Evolutionary conservation across 805 yeast species (phyloP).

Genomic region (Teunomyces barrocoloradensis): DNA sequence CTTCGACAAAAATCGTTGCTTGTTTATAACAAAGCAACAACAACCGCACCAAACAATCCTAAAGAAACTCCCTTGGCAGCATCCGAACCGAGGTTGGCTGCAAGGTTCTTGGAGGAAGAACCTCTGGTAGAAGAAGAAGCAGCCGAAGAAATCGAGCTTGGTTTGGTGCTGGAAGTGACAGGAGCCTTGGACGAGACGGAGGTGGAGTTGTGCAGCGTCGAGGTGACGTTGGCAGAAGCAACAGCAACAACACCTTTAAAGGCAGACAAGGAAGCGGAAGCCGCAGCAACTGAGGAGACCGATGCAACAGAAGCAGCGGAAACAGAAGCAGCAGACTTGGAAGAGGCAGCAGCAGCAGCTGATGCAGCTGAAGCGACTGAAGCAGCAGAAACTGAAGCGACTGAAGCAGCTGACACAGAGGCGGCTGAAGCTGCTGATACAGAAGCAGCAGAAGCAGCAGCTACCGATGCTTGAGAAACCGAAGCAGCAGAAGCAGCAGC

Average conservation of each 20-base stretch:
- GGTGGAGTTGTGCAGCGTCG: slow-evolving; percentile 10
- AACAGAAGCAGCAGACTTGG: slow-evolving; percentile 10
- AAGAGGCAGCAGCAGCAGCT: slow-evolving; percentile 16
- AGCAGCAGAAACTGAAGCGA: slow-evolving; percentile 24
- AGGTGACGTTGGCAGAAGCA: slow-evolving; percentile 36
- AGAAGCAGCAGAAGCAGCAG: slow-evolving; percentile 26
- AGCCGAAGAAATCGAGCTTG: slow-evolving; percentile 14
- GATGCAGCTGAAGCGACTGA: slow-evolving; percentile 15
- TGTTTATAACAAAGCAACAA: slow-evolving; percentile 34
- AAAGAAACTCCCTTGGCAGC: slow-evolving; percentile 18
- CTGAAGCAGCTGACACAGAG: slow-evolving; percentile 17
- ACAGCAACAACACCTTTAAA: slow-evolving; percentile 37
- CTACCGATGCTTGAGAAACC: slow-evolving; percentile 18
- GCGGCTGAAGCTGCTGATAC: slow-evolving; percentile 16
- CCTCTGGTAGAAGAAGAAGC: slow-evolving; percentile 22
- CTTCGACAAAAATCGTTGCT: too few species aligned
- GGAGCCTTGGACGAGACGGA: slow-evolving; percentile 7
- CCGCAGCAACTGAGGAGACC: slow-evolving; percentile 10
- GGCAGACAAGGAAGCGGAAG: slow-evolving; percentile 18
- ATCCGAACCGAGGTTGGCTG: slow-evolving; percentile 29
- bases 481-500: slow-evolving; percentile 27
- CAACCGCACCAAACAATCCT: slow-evolving; percentile 27
- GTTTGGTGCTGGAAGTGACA: slow-evolving; percentile 11
- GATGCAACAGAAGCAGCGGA: slow-evolving; percentile 26
- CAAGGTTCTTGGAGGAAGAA: slow-evolving; percentile 27